A percentile compares a stretch with the other conserved stretches of the same genome.
These are phyloP conservation scores for Aureobasidium zeae DNA, from an alignment of 2,329 filamentous ascomycete genomes.

Conservation along the genomic window DNA sequence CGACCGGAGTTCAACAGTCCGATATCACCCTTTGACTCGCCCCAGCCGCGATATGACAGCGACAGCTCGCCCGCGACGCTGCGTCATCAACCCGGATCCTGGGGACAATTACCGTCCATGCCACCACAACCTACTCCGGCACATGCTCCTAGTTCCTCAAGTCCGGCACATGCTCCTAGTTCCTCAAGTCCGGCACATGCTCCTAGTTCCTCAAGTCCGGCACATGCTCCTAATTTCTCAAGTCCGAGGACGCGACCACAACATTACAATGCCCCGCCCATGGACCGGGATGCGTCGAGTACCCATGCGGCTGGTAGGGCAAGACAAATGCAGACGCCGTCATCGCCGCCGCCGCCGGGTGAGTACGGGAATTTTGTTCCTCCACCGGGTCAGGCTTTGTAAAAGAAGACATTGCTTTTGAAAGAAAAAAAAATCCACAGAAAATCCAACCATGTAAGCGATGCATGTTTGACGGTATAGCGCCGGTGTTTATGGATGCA, in stretches of 20 bases:
- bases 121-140: too few species aligned
- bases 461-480: too few species aligned
- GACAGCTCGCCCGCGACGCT: background rate
- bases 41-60: background rate
- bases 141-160: too few species aligned
- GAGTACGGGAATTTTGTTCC: background rate
- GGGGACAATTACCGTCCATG: too few species aligned
- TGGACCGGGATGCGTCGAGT: background rate
- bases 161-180: too few species aligned
- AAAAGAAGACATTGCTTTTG: background rate
- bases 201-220: too few species aligned
- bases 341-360: background rate
- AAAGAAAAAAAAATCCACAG: background rate
- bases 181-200: too few species aligned
- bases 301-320: background rate
- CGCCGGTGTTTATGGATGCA: too few species aligned
- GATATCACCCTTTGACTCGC: slow-evolving; percentile 1
- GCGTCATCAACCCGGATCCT: too few species aligned
- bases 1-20: too few species aligned
- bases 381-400: slow-evolving; percentile 7
- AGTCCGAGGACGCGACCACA: background rate
- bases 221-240: background rate
- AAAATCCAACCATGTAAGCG: too few species aligned
- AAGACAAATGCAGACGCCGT: background rate
- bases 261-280: too few species aligned